Evolutionary conservation across 345 rosid genomes (phyloP).

Genomic region (Arabis alpina): DNA sequence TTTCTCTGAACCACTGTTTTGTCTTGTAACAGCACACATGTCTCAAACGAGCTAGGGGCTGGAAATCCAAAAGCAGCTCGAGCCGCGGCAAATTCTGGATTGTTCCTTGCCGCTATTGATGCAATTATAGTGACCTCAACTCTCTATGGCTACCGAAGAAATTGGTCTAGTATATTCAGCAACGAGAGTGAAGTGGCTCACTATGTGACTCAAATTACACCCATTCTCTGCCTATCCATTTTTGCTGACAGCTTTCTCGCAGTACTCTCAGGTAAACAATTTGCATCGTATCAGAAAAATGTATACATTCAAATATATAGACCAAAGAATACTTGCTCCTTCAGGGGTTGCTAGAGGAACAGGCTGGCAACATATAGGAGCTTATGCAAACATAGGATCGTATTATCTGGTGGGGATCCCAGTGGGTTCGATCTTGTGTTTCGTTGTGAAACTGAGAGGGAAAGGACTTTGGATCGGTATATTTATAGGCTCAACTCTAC

Average conservation of each 20-base stretch:
- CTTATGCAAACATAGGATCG: slow-evolving; percentile 62
- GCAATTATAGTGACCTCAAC: slow-evolving; percentile 36
- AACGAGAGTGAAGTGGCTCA: slow-evolving; percentile 46
- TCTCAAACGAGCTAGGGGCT: slow-evolving; percentile 61
- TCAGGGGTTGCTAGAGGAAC: slow-evolving; percentile 70
- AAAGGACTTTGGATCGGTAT: slow-evolving; percentile 69
- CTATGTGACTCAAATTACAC: slow-evolving; percentile 45
- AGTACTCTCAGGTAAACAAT: slow-evolving; percentile 46
- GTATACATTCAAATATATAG: not conserved
- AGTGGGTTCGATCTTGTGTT: slow-evolving; percentile 48
- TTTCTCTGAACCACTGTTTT: not conserved
- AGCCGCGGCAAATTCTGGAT: slow-evolving; percentile 37
- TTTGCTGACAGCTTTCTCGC: slow-evolving; percentile 45
- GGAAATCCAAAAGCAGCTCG: slow-evolving; percentile 53
- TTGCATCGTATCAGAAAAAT: not conserved
- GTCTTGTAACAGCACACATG: slow-evolving; percentile 45
- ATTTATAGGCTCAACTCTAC: slow-evolving; percentile 46
- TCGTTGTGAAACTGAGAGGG: slow-evolving; percentile 47
- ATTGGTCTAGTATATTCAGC: slow-evolving; percentile 48
- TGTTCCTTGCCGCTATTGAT: slow-evolving; percentile 40
- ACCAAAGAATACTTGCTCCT: not conserved
- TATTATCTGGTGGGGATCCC: slow-evolving; percentile 66
- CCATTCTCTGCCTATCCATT: slow-evolving; percentile 43
- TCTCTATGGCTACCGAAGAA: slow-evolving; percentile 41
- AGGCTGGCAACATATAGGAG: slow-evolving; percentile 73